phyloP scores from a whole-genome alignment of 306 rosid genomes.

The Vigna trinervia region DNA sequence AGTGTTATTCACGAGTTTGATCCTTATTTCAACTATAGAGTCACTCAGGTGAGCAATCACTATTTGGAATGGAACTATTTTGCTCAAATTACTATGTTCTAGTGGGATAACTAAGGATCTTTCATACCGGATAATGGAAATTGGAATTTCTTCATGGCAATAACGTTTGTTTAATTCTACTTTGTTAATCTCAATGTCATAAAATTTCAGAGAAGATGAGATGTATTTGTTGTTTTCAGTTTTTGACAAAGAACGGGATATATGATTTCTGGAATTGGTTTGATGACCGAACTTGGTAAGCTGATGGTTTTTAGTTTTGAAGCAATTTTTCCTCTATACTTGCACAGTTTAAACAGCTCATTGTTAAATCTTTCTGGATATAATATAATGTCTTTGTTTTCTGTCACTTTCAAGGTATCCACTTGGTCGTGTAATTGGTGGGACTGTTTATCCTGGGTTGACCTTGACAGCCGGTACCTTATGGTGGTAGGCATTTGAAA shows the following conservation, averaged over 20 bases:
- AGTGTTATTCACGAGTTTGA: slow-evolving; percentile 98
- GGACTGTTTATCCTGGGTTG: slow-evolving; percentile 98
- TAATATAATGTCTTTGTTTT: slow-evolving; percentile 17
- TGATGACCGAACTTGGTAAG: slow-evolving; percentile 98
- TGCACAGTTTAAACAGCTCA: slow-evolving; percentile 2
- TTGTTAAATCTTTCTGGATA: slow-evolving; percentile 42
- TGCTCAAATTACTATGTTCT: slow-evolving; percentile 11
- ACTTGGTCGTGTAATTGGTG: slow-evolving; percentile 98
- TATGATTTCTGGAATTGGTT: slow-evolving; percentile 99
- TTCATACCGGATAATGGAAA: slow-evolving; percentile 31
- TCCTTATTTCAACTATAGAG: slow-evolving; percentile 98
- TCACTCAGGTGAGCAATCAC: slow-evolving; percentile 92
- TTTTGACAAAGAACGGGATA: slow-evolving; percentile 90
- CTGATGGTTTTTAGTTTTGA: slow-evolving; percentile 6
- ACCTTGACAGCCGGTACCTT: slow-evolving; percentile 94
- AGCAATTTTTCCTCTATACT: slow-evolving; percentile 3
- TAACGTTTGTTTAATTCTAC: slow-evolving; percentile 18
- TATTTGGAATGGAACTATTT: slow-evolving; percentile 31
- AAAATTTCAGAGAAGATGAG: slow-evolving; percentile 43
- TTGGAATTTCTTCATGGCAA: slow-evolving; percentile 14
- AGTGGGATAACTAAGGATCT: slow-evolving; percentile 13
- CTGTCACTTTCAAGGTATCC: slow-evolving; percentile 79
- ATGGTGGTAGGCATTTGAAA: slow-evolving; percentile 72
- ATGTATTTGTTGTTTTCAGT: slow-evolving; percentile 70
- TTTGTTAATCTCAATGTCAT: slow-evolving; percentile 22